A percentile compares a stretch with the other conserved stretches of the same genome.
phyloP scores from a whole-genome alignment of 805 yeast genomes.

The Nakazawaea ambrosiae region DNA sequence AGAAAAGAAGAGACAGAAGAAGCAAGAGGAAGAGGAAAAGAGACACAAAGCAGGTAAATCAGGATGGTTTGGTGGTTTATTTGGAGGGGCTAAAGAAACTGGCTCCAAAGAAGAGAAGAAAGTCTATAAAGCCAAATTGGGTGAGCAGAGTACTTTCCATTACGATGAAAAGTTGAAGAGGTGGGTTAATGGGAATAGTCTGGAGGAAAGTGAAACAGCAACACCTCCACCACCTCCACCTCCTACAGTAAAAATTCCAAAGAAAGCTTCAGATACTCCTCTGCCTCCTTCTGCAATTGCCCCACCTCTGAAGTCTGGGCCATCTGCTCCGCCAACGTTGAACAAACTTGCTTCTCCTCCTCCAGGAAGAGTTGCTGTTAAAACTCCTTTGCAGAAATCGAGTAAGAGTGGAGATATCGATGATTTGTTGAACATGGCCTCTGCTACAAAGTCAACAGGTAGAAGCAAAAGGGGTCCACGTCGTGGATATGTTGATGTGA shows the following conservation, averaged over 20 bases:
- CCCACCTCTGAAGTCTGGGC: constrained; percentile 2
- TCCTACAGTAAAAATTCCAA: constrained; percentile 33
- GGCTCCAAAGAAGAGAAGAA: constrained; percentile 59
- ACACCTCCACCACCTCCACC: constrained; percentile 71
- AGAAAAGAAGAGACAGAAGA: constrained; percentile 14
- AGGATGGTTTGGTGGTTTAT: constrained; percentile 60
- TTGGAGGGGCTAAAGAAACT: constrained; percentile 24
- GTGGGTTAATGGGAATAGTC: constrained; percentile 74
- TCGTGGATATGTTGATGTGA: constrained; percentile 58
- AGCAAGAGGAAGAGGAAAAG: constrained; percentile 13
- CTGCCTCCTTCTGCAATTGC: constrained; percentile 29
- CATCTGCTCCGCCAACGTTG: constrained; percentile 9
- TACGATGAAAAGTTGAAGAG: constrained; percentile 80
- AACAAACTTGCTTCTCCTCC: constrained; percentile 9
- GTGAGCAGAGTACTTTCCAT: constrained; percentile 65
- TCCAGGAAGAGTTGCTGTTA: constrained; percentile 6
- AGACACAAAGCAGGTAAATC: constrained; percentile 14
- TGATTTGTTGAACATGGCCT: constrained; percentile 14
- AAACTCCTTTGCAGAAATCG: constrained; percentile 5
- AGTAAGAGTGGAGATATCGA: constrained; percentile 8
- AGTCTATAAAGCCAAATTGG: constrained; percentile 78
- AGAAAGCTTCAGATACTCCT: constrained; percentile 18
- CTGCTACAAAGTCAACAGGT: constrained; percentile 30
- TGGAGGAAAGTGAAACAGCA: constrained; percentile 54
- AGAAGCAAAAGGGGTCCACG: constrained; percentile 48